These are phyloP conservation scores for Comarum palustre DNA, from an alignment of 306 rosid genomes.

Conservation along the genomic window DNA sequence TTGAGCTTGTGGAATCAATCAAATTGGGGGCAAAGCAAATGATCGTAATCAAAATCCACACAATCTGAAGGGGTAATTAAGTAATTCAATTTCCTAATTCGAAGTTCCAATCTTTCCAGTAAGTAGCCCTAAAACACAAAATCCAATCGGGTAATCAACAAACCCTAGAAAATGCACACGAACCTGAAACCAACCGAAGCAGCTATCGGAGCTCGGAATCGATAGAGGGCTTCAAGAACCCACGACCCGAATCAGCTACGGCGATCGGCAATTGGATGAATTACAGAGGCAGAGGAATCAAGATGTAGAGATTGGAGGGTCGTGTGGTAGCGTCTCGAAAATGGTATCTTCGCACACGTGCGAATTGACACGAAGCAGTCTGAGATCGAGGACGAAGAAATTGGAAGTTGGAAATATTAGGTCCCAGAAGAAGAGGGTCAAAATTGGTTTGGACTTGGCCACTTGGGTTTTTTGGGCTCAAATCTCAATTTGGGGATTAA, in stretches of 20 bases:
- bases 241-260: conserved; percentile 6
- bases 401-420: conserved; percentile 9
- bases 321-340: conserved; percentile 11
- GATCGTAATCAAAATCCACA: conserved; percentile 15
- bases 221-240: conserved; percentile 24
- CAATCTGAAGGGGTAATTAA: conserved; percentile 2
- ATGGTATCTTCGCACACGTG: conserved; percentile 10
- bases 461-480: conserved; percentile 18
- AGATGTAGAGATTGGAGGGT: neutral
- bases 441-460: conserved; percentile 15
- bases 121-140: conserved; percentile 10
- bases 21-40: conserved; percentile 9
- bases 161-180: conserved; percentile 26
- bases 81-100: conserved; percentile 11
- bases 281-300: neutral
- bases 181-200: conserved; percentile 17
- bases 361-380: conserved; percentile 18
- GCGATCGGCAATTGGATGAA: conserved; percentile 35
- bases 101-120: neutral
- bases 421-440: conserved; percentile 6
- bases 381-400: conserved; percentile 14
- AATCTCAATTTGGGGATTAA: conserved; percentile 24
- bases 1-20: neutral
- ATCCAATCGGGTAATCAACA: conserved; percentile 7
- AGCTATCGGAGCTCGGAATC: conserved; percentile 26